Evolutionary conservation across 1,284 basidiomycete species (phyloP), one percentile per base, ranked within the genome.

Genomic region (Fomitopsis betulina): DNA sequence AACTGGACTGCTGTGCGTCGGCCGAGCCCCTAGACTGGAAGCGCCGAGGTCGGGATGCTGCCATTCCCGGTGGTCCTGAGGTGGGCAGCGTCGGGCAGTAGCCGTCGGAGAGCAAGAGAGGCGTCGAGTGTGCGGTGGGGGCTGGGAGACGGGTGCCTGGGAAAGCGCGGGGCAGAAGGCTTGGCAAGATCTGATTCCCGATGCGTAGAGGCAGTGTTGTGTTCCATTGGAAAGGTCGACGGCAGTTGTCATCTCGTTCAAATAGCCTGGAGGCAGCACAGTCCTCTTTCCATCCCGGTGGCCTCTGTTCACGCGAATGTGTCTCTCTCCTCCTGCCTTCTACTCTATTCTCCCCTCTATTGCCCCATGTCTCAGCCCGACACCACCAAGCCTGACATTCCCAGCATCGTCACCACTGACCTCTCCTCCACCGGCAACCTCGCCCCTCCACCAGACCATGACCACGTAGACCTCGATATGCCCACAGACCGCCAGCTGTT

Each of bases 381-480:
- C 58, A 60, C 55, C 38, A 61, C 17, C 49, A 51, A 43, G 19
- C 59, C 62, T 19, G 61, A 64, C 43, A 66, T 68, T 21, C 67
- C 65, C n/a, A 57, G 57, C 58, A 68, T 68, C 52, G 63, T 68
- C 58, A 67, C 67, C 35, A 65, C 63, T 7, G 67, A 68, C 62
- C 64, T 65, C 43, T 65, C 63, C 42, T 65, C 67, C 43, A 59
- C 60, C 54, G 7, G 50, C 52, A 37, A 45, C 55, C 15, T 60
- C 19, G 10, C 51, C 23, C 6, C 45, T 3, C 25, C 25, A 3
- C 13, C 35, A 51, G 49, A 51, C 32, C n/a, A 58, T 17, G 5
- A 17, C 17, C 47, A 51, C 10, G 54, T 51, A 10, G 47, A 52
- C 9, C 10, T 35, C 50, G 39, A 57, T 35, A 21, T 53, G 3